A percentile compares a stretch with the other conserved stretches of the same genome.
Evolutionary conservation across 192 early-diverging fungal species (phyloP).

Genomic region (Gryganskiella cystojenkinii): DNA sequence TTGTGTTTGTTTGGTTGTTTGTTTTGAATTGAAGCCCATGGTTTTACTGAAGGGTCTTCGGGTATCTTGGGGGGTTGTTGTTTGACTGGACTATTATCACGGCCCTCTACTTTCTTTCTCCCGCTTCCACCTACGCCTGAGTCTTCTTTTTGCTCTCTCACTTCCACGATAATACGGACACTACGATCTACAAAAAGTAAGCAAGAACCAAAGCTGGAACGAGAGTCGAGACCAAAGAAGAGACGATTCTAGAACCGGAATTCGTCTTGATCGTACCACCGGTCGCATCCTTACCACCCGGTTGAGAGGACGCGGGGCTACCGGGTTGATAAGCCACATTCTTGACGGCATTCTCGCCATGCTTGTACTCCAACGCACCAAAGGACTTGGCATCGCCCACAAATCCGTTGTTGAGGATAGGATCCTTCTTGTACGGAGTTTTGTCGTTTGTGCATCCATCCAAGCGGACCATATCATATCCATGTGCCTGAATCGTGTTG

Average conservation of each 20-base stretch:
- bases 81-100: neutral
- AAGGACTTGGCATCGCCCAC: conserved; percentile 55
- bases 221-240: conserved; percentile 1
- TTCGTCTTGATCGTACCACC: neutral
- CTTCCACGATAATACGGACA: no score
- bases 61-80: no score
- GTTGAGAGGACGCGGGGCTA: neutral
- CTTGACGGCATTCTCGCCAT: conserved; percentile 53
- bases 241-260: neutral
- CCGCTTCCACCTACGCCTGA: neutral
- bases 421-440: conserved; percentile 57
- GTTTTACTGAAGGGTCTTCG: no score
- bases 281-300: neutral
- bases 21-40: no score
- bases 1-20: no score
- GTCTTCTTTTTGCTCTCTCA: neutral
- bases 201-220: conserved; percentile 20
- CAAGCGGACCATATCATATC: conserved; percentile 64
- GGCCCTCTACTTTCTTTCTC: neutral
- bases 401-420: conserved; percentile 33
- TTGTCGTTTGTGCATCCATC: conserved; percentile 65
- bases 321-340: neutral
- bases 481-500: conserved; percentile 53
- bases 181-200: conserved; percentile 20
- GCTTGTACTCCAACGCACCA: conserved; percentile 53